These are phyloP conservation scores for Auricularia heimuer DNA, from an alignment of 768 basidiomycete species.

Conservation along the genomic window DNA sequence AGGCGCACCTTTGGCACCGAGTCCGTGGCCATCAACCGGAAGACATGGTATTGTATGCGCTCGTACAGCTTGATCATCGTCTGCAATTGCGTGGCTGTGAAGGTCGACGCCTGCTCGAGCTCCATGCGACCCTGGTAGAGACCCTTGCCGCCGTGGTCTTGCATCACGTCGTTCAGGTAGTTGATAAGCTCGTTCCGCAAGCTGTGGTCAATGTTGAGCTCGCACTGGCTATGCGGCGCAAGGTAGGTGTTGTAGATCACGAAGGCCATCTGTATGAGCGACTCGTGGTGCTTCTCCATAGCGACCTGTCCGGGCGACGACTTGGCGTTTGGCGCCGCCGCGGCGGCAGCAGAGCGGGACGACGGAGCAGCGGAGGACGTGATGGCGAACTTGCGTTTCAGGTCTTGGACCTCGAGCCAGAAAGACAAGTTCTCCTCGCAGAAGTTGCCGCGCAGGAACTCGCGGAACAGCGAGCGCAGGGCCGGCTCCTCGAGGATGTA, in stretches of 20 bases:
- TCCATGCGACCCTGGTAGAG: constrained; percentile 69
- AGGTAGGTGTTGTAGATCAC: constrained; percentile 91
- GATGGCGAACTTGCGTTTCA: constrained; percentile 91
- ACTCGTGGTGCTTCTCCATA: constrained; percentile 96
- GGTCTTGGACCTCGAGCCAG: constrained; percentile 95
- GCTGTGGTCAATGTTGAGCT: constrained; percentile 97
- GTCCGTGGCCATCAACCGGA: constrained; percentile 96
- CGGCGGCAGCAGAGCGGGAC: constrained; percentile 29
- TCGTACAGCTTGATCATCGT: constrained; percentile 90
- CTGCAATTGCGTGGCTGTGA: constrained; percentile 94
- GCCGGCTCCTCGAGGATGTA: constrained; percentile 91
- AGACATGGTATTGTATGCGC: constrained; percentile 93
- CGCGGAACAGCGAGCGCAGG: constrained; percentile 82
- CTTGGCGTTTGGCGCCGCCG: constrained; percentile 56
- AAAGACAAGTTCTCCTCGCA: constrained; percentile 98
- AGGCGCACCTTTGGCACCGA: constrained; percentile 84
- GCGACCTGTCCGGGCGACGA: constrained; percentile 34
- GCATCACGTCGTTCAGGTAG: constrained; percentile 86
- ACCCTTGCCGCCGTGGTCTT: constrained; percentile 60
- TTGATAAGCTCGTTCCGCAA: constrained; percentile 88
- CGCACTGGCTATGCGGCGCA: constrained; percentile 88
- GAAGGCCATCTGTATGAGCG: constrained; percentile 88
- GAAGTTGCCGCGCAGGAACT: constrained; percentile 88
- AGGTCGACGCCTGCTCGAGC: constrained; percentile 64
- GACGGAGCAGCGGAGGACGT: constrained; percentile 73